Conservation (phyloP, 768 basidiomycete genomes). For the Mycena capillaripes region DNA sequence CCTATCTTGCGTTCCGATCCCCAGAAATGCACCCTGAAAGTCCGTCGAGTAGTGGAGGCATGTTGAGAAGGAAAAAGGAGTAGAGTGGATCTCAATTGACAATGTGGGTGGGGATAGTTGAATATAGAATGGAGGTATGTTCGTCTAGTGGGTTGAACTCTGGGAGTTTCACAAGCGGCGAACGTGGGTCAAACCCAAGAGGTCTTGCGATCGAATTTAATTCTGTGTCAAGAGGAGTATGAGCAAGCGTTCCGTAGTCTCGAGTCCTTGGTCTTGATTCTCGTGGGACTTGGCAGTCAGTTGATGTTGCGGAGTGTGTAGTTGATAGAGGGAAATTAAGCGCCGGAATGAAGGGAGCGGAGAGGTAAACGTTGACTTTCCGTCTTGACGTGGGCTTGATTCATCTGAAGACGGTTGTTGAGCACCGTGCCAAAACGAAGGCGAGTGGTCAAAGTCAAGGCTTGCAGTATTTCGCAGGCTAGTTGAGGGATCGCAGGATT, state of each 20-base stretch:
- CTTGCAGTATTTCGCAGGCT: neutral
- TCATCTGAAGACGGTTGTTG: no score
- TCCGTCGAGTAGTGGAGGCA: neutral
- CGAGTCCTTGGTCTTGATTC: no score
- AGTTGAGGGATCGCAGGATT: neutral
- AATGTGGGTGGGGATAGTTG: neutral
- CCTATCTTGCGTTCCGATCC: neutral
- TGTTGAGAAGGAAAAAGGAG: neutral
- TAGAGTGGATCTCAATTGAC: neutral
- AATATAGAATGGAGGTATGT: neutral
- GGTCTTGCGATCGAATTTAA: neutral
- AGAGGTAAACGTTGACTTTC: neutral
- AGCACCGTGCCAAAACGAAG: neutral
- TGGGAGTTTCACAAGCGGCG: neutral
- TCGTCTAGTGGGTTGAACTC: slow-evolving; percentile 1
- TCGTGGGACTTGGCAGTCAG: neutral
- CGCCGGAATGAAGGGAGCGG: neutral
- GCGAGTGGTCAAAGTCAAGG: neutral
- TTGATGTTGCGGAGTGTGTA: neutral
- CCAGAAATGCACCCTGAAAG: slow-evolving; percentile 1
- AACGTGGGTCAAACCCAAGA: neutral
- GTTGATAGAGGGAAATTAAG: neutral
- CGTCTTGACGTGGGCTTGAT: neutral
- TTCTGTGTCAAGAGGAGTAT: neutral
- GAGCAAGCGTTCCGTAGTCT: neutral